These are phyloP conservation scores for Parathielavia appendiculata DNA, from an alignment of 495 filamentous ascomycete genomes.

Conservation along the genomic window DNA sequence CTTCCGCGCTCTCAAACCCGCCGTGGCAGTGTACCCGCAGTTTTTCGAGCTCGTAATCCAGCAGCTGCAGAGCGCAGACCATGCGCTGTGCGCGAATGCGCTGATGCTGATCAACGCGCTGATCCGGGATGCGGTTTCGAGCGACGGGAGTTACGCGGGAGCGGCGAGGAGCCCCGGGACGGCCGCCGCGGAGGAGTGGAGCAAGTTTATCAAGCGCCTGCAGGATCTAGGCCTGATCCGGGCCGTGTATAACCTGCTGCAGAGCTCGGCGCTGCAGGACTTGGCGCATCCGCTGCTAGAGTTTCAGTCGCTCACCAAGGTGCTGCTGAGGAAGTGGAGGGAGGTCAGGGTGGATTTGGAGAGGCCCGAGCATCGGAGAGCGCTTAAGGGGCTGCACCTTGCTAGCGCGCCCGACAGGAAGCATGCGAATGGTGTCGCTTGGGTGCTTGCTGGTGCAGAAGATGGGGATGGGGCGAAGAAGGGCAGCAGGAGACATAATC, in stretches of 20 bases:
- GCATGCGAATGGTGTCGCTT: constrained; percentile 32
- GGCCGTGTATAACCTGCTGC: constrained; percentile 85
- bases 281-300: constrained; percentile 88
- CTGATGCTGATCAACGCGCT: constrained; percentile 91
- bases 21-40: constrained; percentile 81
- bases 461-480: constrained; percentile 38
- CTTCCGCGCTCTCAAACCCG: constrained; percentile 86
- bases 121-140: constrained; percentile 88
- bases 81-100: constrained; percentile 93
- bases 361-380: constrained; percentile 79
- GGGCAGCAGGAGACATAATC: constrained; percentile 64
- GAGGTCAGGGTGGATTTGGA: constrained; percentile 80
- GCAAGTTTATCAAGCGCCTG: constrained; percentile 85
- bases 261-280: constrained; percentile 88
- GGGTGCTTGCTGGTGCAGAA: constrained; percentile 16
- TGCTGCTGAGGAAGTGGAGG: constrained; percentile 85
- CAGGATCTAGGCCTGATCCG: constrained; percentile 93
- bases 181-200: constrained; percentile 70
- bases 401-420: constrained; percentile 68
- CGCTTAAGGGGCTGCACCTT: constrained; percentile 75
- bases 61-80: constrained; percentile 85
- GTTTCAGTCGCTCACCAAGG: constrained; percentile 88
- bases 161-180: constrained; percentile 29
- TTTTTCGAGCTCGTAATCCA: constrained; percentile 92
- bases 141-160: constrained; percentile 44